Percentiles rank a stretch among this genome's conserved stretches.
phyloP scores from a whole-genome alignment of 495 filamentous ascomycete genomes.

The Hypoxylon subgilvum region DNA sequence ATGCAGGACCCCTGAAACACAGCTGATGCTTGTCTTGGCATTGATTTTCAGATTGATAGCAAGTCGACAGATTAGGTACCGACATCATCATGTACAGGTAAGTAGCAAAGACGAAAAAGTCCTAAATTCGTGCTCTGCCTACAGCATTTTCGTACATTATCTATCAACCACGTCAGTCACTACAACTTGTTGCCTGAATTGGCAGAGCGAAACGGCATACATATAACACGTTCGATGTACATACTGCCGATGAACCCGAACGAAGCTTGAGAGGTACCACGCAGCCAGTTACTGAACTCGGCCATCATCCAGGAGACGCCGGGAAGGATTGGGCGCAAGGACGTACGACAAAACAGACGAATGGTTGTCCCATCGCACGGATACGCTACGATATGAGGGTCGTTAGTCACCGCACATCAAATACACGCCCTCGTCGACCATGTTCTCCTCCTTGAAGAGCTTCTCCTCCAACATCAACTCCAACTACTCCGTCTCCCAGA shows the following conservation, averaged over 20 bases:
- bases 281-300: background rate
- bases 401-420: constrained; percentile 23
- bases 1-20: too few species aligned
- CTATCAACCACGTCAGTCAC: constrained; percentile 2
- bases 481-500: constrained; percentile 80
- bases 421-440: constrained; percentile 51
- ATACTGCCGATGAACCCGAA: constrained; percentile 11
- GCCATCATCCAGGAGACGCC: constrained; percentile 5
- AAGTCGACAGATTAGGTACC: too few species aligned
- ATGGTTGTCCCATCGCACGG: constrained; percentile 18
- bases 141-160: constrained; percentile 18
- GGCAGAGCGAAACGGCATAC: background rate
- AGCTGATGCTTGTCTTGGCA: constrained; percentile 24
- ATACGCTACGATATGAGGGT: constrained; percentile 40
- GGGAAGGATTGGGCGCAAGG: constrained; percentile 10
- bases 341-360: background rate
- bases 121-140: background rate
- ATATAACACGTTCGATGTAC: background rate
- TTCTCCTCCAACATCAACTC: constrained; percentile 85
- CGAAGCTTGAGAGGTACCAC: background rate
- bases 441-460: constrained; percentile 93
- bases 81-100: constrained; percentile 1
- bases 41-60: constrained; percentile 5
- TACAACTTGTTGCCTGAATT: background rate
- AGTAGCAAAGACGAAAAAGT: constrained; percentile 7